phyloP scores from a whole-genome alignment of 2,329 filamentous ascomycete genomes.

The Hypocrella siamensis region DNA sequence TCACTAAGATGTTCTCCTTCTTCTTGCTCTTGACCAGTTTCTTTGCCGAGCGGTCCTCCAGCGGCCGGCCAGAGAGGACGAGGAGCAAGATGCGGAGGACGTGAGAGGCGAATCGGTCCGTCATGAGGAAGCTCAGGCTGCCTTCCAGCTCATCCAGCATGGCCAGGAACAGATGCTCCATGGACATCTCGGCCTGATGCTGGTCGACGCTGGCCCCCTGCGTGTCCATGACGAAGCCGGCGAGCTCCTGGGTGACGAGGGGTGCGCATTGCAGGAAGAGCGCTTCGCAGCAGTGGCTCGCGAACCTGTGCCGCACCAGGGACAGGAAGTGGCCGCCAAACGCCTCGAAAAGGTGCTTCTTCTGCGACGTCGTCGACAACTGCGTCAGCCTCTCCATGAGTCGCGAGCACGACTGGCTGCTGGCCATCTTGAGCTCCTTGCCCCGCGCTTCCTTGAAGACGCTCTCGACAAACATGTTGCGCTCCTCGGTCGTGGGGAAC shows the following conservation, averaged over 20 bases:
- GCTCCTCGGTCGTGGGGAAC: slow-evolving; percentile 63
- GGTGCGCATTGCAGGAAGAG: slow-evolving; percentile 75
- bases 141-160: slow-evolving; percentile 80
- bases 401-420: slow-evolving; percentile 87
- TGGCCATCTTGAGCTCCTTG: slow-evolving; percentile 91
- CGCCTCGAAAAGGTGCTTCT: slow-evolving; percentile 73
- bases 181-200: slow-evolving; percentile 39
- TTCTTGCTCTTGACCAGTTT: slow-evolving; percentile 79
- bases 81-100: slow-evolving; percentile 73
- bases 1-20: slow-evolving; percentile 67
- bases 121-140: slow-evolving; percentile 68
- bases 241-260: slow-evolving; percentile 59
- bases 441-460: slow-evolving; percentile 76
- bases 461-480: slow-evolving; percentile 56
- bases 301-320: slow-evolving; percentile 87
- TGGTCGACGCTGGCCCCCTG: slow-evolving; percentile 23
- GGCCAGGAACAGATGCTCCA: slow-evolving; percentile 74
- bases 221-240: slow-evolving; percentile 25
- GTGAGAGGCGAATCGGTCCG: slow-evolving; percentile 81
- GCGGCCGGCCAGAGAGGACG: slow-evolving; percentile 67
- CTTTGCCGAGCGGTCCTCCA: slow-evolving; percentile 53
- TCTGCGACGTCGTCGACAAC: slow-evolving; percentile 60
- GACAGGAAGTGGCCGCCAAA: slow-evolving; percentile 80
- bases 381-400: slow-evolving; percentile 85
- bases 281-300: slow-evolving; percentile 92